Evolutionary conservation across 768 basidiomycete species (phyloP).

Genomic region (Neoboletus subvelutipes): DNA sequence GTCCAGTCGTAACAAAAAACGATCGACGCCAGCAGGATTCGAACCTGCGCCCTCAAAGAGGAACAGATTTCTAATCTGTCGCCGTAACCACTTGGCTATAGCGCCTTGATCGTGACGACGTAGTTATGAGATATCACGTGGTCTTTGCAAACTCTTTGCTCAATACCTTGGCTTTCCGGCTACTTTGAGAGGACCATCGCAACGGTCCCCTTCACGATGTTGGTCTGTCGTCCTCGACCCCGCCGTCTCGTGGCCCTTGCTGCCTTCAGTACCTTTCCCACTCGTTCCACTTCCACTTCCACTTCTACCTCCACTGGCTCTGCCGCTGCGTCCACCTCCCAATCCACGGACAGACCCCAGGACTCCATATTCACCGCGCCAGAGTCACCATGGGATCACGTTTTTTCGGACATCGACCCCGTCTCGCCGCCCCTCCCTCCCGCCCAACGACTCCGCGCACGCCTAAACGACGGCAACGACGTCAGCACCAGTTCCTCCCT

Average conservation of each 20-base stretch:
- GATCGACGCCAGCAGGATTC: constrained; percentile 42
- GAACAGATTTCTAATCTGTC: constrained; percentile 58
- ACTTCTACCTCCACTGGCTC: not conserved
- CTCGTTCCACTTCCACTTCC: not conserved
- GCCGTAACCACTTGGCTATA: constrained; percentile 78
- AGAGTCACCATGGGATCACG: constrained; percentile 50
- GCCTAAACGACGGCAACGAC: constrained; percentile 2
- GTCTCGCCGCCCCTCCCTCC: constrained; percentile 27
- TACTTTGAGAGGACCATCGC: constrained; percentile 34
- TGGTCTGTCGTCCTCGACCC: constrained; percentile 15
- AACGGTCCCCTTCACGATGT: constrained; percentile 15
- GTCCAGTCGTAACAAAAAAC: constrained; percentile 10
- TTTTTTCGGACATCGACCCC: constrained; percentile 48
- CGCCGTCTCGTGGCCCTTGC: not conserved
- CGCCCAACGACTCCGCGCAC: constrained; percentile 11
- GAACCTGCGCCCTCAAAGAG: constrained; percentile 45
- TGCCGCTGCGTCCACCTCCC: constrained; percentile 1
- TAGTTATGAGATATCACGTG: fast-evolving
- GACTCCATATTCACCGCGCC: constrained; percentile 36
- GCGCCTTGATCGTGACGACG: constrained; percentile 38
- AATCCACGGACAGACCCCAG: not conserved
- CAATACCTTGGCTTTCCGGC: constrained; percentile 34
- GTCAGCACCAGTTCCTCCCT: not conserved
- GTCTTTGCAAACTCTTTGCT: no score
- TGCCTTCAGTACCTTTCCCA: not conserved